Evolutionary conservation across 257 asterid species (phyloP), one percentile per base, ranked within the genome.

Genomic region (Parsonsia alboflavescens): DNA sequence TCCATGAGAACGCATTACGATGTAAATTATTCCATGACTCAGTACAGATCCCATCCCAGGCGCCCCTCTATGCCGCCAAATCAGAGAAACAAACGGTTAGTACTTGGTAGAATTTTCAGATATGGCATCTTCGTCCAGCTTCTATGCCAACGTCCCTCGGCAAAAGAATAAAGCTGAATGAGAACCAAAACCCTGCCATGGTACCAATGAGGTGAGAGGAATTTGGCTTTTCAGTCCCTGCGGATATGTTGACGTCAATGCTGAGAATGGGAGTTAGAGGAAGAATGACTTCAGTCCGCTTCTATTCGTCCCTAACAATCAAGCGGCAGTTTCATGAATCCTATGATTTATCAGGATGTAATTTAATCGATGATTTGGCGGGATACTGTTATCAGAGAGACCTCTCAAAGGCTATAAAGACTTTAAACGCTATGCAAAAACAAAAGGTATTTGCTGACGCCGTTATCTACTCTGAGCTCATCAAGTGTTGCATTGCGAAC

Each of bases 401-500:
- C 82, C 94, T 91, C 58, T 76, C 81, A 46, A 84, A 80, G 59
- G 97, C 97, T 71, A 91, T 89, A 91, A 67, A 49, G 63, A 87
- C 91, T n/a, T 77, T 93, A 81, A 81, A 86, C 41, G 48, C 75
- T 19, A 89, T 91, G 97, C 93, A 91, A 71, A 80, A 76, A 16
- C 80, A 77, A 76, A 81, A 75, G 67, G 56, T 93, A 52, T 86
- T 88, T 86, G 97, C 96, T 15, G 86, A 91, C 76, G 78, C 91
- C 52, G 63, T 91, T 49, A 85, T 90, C 26, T 93, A 91, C 46
- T 65, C 91, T 9, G 95, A 91, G 84, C 96, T 93, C 79, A 88
- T 93, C 33, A 91, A 90, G 79, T 90, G 97, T 77, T 93, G 98
- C 78, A 80, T 90, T 71, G 81, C 93, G 53, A 82, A 78, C 73